phyloP scores from a whole-genome alignment of 345 rosid genomes.

The Theobroma cacao region DNA sequence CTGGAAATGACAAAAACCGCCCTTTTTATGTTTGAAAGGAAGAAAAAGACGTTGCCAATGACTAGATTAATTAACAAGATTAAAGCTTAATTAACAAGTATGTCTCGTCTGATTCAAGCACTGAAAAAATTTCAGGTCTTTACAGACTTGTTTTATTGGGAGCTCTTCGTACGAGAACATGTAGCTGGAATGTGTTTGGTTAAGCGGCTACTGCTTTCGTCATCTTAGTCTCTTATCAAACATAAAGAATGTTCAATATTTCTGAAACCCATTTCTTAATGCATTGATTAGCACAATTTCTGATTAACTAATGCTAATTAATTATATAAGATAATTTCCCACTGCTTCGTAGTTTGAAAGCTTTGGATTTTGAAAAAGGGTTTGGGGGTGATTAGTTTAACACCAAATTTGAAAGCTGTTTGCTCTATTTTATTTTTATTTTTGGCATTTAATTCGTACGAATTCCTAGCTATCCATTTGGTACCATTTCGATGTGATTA shows the following conservation, averaged over 20 bases:
- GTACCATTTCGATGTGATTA: not conserved
- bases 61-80: not conserved
- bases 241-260: not conserved
- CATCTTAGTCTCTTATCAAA: constrained; percentile 20
- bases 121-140: not conserved
- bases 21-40: not conserved
- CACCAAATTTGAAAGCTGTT: constrained; percentile 2
- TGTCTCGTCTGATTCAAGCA: constrained; percentile 9
- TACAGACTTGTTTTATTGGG: not conserved
- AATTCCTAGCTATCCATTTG: not conserved
- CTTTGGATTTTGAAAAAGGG: constrained; percentile 20
- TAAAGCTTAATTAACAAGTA: constrained; percentile 6
- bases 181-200: constrained; percentile 22
- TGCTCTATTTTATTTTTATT: constrained; percentile 6
- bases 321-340: not conserved
- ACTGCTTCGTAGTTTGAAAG: constrained; percentile 11
- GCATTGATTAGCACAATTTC: constrained; percentile 9
- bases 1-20: no score
- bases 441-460: constrained; percentile 12
- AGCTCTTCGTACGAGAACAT: constrained; percentile 24
- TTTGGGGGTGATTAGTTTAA: constrained; percentile 11
- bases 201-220: constrained; percentile 32
- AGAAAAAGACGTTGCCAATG: not conserved
- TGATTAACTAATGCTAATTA: not conserved
- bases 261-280: not conserved